Conservation (phyloP, 768 basidiomycete genomes). For the Lactarius pseudohatsudake region DNA sequence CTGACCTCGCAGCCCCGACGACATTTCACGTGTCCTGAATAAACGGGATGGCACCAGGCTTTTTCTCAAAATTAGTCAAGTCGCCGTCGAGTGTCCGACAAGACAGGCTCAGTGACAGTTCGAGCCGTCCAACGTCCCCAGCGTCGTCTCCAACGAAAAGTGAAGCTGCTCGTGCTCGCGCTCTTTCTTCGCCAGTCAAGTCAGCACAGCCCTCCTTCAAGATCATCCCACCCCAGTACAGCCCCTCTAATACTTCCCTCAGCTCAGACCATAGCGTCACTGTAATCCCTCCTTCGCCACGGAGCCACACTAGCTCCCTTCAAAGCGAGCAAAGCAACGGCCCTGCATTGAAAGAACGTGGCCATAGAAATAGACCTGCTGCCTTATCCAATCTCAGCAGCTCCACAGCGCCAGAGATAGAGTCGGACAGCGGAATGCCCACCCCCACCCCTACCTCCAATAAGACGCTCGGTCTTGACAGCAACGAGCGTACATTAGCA, state of each 20-base stretch:
- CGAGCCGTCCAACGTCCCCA: not conserved
- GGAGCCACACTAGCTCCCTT: constrained; percentile 28
- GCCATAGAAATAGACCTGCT: constrained; percentile 17
- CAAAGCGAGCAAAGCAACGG: constrained; percentile 24
- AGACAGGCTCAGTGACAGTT: not conserved
- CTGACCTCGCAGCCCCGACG: not conserved
- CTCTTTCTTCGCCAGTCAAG: not conserved
- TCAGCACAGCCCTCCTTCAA: not conserved
- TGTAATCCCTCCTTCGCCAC: constrained; percentile 38
- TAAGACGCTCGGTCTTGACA: constrained; percentile 8
- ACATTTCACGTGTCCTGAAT: not conserved
- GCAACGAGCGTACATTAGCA: constrained; percentile 13
- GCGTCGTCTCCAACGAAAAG: not conserved
- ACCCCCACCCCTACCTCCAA: constrained; percentile 20
- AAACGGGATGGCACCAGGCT: constrained; percentile 15
- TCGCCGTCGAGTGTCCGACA: constrained; percentile 4
- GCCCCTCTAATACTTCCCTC: constrained; percentile 25
- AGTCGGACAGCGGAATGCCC: constrained; percentile 20
- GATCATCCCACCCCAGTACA: not conserved
- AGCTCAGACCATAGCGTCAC: constrained; percentile 36
- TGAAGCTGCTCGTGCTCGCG: constrained; percentile 4
- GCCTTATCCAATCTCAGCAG: constrained; percentile 21
- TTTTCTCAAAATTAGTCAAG: constrained; percentile 22
- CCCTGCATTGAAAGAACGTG: constrained; percentile 24
- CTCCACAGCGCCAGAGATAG: constrained; percentile 6